Percentiles rank a stretch among this genome's conserved stretches.
phyloP scores from a whole-genome alignment of 495 filamentous ascomycete species.

The Neurospora intermedia region DNA sequence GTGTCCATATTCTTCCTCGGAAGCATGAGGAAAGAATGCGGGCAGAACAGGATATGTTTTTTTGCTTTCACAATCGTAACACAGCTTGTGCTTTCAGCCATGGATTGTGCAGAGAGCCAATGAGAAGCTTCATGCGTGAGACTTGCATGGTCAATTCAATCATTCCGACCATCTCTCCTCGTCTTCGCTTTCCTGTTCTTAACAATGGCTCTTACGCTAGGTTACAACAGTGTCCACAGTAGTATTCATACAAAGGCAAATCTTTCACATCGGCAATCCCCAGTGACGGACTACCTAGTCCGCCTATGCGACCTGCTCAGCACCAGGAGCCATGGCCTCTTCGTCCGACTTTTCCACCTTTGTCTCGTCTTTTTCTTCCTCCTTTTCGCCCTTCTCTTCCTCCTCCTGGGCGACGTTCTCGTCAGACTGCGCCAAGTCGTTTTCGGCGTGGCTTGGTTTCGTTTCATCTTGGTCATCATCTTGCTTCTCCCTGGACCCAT shows the following conservation, averaged over 20 bases:
- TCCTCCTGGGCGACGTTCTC: background rate
- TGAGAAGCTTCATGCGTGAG: background rate
- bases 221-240: background rate
- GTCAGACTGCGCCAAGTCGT: background rate
- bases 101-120: background rate
- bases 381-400: constrained; percentile 11
- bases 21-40: background rate
- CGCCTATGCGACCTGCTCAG: background rate
- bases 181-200: constrained; percentile 3
- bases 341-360: constrained; percentile 2
- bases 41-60: background rate
- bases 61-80: background rate
- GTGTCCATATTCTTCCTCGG: background rate
- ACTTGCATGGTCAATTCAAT: background rate
- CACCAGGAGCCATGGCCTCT: background rate
- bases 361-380: constrained; percentile 9
- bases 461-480: background rate
- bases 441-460: background rate
- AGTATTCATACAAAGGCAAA: background rate
- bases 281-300: background rate
- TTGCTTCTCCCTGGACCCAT: background rate
- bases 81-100: background rate
- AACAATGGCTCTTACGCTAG: background rate
- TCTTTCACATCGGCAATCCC: background rate
- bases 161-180: background rate